A percentile compares a stretch with the other conserved stretches of the same genome.
phyloP scores from a whole-genome alignment of 768 basidiomycete genomes.

The Roridomyces roridus region DNA sequence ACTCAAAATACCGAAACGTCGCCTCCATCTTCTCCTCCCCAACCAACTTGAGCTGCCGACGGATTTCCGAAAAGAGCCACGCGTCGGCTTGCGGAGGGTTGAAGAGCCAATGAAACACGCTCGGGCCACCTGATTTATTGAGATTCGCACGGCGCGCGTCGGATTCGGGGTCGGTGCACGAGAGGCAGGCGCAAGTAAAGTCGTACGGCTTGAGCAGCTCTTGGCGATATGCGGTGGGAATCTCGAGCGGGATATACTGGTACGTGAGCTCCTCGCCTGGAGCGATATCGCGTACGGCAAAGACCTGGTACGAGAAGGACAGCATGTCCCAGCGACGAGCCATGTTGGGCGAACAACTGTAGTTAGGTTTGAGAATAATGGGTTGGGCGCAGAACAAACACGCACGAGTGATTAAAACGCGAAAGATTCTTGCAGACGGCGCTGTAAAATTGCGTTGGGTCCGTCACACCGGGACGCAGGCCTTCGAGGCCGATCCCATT shows the following conservation, averaged over 20 bases:
- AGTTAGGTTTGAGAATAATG: neutral
- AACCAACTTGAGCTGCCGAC: slow-evolving; percentile 8
- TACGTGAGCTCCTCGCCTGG: slow-evolving; percentile 41
- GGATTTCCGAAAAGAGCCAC: slow-evolving; percentile 10
- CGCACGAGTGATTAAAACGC: slow-evolving; percentile 28
- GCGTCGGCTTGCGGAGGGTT: slow-evolving; percentile 1
- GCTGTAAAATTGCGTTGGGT: neutral
- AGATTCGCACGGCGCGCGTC: slow-evolving; percentile 3
- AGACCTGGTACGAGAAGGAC: slow-evolving; percentile 36
- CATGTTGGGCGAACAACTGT: slow-evolving; percentile 33
- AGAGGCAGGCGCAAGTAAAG: slow-evolving; percentile 41
- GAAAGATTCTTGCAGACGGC: slow-evolving; percentile 27
- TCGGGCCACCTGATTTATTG: neutral
- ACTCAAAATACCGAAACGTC: neutral
- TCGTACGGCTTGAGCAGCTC: slow-evolving; percentile 33
- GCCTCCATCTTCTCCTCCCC: slow-evolving; percentile 14
- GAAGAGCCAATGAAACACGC: neutral
- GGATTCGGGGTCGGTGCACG: slow-evolving; percentile 29
- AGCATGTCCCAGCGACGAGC: slow-evolving; percentile 26
- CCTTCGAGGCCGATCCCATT: slow-evolving; percentile 30
- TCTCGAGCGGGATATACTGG: slow-evolving; percentile 28
- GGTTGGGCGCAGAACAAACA: neutral
- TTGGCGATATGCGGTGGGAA: slow-evolving; percentile 29
- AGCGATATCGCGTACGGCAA: slow-evolving; percentile 34
- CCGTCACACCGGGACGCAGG: slow-evolving; percentile 2